Base-by-base conservation (phyloP, 2,329 filamentous ascomycete genomes). In the Knufia fluminis region DNA sequence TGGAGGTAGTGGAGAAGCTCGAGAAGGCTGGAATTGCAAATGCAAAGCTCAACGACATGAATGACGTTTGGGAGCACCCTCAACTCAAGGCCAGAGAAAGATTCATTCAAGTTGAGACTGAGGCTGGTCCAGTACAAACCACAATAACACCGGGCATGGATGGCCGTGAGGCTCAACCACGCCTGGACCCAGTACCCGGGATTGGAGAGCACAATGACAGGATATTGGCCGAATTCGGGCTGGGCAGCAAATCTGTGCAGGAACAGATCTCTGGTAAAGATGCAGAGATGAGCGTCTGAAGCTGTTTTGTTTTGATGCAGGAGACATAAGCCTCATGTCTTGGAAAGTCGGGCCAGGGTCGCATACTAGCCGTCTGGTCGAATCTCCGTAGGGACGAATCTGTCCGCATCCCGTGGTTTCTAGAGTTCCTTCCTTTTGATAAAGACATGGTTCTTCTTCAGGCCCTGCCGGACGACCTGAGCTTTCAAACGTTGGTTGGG, bases 11-110 rank as follows among this genome's bases (percentile, higher is more conserved):
- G 4, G 54, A 57, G 12, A 66, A 62, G 22, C 62, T 78, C 17
- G 73, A 79, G 44, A 59, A 59, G 2, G 73, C 72, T 0, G 66
- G 68, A 0, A 77, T 79, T 40, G 76, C 77, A 0, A 79, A 79
- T 54, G 74, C 75, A 2, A 75, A 69, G 31, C 67, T 79, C 19
- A 78, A 76, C 48, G 69, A 75, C 39, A 76, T 79, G 73, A 64
- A 72, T 9, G 73, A 66, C 2, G 66, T 79, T 0, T 78, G 76
- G 76, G 60, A 71, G 0, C 76, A 79, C 52, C 71, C 71, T 1
- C 76, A 78, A 52, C 64, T 79, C 0, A 59, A 64, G 36, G 74
- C 75, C 1, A 62, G 77, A n/a, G 61, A 64, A 0, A 63, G 76
- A 9, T 79, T 75, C 75, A 69, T 71, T 0, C 61, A 76, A 44